Evolutionary conservation across 129 eudicot species (phyloP), one percentile per base, ranked within the genome.

Genomic region (Dittrichia graveolens): DNA sequence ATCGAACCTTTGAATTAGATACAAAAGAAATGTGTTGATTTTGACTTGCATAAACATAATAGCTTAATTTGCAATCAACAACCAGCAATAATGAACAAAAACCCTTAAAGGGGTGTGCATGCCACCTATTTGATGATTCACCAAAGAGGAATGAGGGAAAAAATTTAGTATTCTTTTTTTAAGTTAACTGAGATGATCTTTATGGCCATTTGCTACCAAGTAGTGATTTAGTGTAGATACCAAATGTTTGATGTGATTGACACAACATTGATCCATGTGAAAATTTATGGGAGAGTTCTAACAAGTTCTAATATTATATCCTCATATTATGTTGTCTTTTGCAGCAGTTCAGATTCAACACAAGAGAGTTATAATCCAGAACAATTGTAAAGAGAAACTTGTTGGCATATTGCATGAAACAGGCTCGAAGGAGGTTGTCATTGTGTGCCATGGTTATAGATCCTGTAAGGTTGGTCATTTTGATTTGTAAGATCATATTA

Each of bases 321-420:
- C 6, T 13, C 5, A 13, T 47, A 4, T 75, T n/a, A 6, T 61
- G 24, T 48, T 44, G 49, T 18, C 61, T 41, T 56, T 6, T 56
- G 60, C 78, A 72, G 78, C 6, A 42, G 75, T 65, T 47, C 75
- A 73, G 46, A 62, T 78, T 55, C 83, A 76, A 55, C 61, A 60
- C 15, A 65, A 55, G 82, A 91, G 71, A 67, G 61, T 88, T 18
- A 6, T 65, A 13, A 70, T 91, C 53, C 69, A 58, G 49, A 91
- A 90, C 73, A 62, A 46, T 13, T 77, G 74, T 63, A 84, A 79
- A 18, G 85, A 87, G 82, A 87, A 87, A 78, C 91, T 90, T 81
- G 95, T 79, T 63, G 96, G 96, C 43, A 52, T 87, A 79, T 66
- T 90, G 34, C 90, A 91, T 66, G 96, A 91, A 70, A 91, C 90